A percentile compares a stretch with the other conserved stretches of the same genome.
These are phyloP conservation scores for Yamadazyma siamensis DNA, from an alignment of 1,139 yeast genomes.

Conservation along the genomic window DNA sequence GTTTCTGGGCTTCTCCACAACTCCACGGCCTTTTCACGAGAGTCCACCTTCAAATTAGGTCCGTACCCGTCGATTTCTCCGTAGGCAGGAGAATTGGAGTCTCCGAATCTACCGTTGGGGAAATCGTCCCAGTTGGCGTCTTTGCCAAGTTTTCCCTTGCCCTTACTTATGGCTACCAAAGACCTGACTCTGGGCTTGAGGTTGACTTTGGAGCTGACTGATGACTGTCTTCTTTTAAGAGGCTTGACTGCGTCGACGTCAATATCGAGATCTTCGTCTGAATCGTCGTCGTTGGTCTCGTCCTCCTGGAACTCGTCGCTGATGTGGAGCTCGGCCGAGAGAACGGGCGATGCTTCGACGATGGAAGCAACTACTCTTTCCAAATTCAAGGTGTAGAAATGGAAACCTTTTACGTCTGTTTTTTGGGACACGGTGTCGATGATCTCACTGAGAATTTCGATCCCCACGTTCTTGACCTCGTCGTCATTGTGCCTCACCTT, in stretches of 20 bases:
- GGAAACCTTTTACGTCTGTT: constrained; percentile 71
- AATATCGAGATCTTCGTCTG: constrained; percentile 14
- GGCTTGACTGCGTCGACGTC: constrained; percentile 2
- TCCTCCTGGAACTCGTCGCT: constrained; percentile 26
- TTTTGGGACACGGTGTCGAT: constrained; percentile 52
- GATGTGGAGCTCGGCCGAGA: constrained; percentile 19
- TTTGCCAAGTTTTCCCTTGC: constrained; percentile 81
- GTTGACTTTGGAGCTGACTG: constrained; percentile 44
- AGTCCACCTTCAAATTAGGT: constrained; percentile 71
- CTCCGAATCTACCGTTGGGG: constrained; percentile 97
- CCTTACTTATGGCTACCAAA: constrained; percentile 73
- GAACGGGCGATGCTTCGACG: constrained; percentile 54
- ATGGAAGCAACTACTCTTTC: constrained; percentile 90
- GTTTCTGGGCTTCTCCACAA: constrained; percentile 82
- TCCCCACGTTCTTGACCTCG: constrained; percentile 79
- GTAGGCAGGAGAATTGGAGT: constrained; percentile 93
- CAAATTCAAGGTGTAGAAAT: constrained; percentile 83
- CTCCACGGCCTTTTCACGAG: constrained; percentile 64
- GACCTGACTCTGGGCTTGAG: constrained; percentile 43
- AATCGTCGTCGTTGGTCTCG: constrained; percentile 22
- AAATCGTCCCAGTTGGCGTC: constrained; percentile 99
- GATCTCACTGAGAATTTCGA: constrained; percentile 64
- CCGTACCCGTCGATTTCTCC: constrained; percentile 99
- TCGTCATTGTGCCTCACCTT: constrained; percentile 77
- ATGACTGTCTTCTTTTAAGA: constrained; percentile 39